Evolutionary conservation across 2,329 filamentous ascomycete genomes (phyloP).

Genomic region (Diaporthe eres): DNA sequence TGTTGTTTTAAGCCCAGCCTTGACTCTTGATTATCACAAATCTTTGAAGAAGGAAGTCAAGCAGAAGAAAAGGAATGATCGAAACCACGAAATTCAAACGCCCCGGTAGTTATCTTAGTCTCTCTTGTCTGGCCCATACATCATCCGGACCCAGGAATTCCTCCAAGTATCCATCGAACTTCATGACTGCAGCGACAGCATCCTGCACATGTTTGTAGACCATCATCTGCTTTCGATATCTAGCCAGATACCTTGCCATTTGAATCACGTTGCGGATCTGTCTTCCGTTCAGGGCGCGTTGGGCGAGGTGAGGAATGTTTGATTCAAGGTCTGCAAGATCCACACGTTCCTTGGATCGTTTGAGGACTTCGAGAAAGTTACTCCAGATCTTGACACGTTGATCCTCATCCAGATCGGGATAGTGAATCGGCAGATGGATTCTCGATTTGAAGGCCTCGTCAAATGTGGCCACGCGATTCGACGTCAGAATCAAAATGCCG

Average conservation of each 20-base stretch:
- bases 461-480: background rate
- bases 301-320: background rate
- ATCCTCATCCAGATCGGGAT: slow-evolving; percentile 1
- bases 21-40: background rate
- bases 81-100: background rate
- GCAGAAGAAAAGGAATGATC: background rate
- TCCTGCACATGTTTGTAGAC: background rate
- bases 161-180: background rate
- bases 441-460: background rate
- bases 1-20: background rate
- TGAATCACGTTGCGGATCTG: background rate
- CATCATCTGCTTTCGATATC: slow-evolving; percentile 1
- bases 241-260: background rate
- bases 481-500: background rate
- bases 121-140: background rate
- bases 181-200: background rate
- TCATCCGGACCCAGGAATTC: background rate
- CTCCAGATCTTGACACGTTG: background rate
- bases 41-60: background rate
- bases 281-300: background rate
- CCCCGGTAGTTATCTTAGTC: background rate
- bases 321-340: background rate
- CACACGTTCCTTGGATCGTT: background rate
- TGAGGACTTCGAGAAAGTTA: background rate
- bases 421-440: background rate